Conservation (phyloP, 371 early-diverging fungal species). For the Rhizopus stolonifer region DNA sequence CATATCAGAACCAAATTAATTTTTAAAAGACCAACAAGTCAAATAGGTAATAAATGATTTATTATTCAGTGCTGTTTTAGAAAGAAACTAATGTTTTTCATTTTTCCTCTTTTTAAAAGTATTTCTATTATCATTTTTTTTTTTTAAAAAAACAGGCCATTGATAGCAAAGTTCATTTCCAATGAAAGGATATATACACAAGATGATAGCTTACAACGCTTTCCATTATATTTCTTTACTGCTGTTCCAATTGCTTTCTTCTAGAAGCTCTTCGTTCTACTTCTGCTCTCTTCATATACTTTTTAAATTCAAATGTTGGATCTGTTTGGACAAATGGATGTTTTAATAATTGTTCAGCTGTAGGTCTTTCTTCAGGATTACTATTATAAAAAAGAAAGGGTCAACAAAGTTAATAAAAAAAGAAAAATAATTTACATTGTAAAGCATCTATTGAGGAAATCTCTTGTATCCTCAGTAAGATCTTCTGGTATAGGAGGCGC, state of each 20-base stretch:
- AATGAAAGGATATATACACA: no score
- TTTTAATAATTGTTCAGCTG: constrained; percentile 61
- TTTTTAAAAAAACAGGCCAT: no score
- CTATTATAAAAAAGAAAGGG: constrained; percentile 19
- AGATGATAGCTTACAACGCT: no score
- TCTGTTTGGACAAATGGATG: constrained; percentile 59
- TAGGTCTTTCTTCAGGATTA: constrained; percentile 65
- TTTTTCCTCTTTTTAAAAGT: no score
- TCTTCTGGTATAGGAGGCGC: constrained; percentile 79
- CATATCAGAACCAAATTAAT: no score
- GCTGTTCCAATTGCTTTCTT: constrained; percentile 5
- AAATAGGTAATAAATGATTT: no score
- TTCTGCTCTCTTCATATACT: constrained; percentile 30
- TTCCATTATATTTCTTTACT: background rate
- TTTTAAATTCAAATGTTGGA: constrained; percentile 56
- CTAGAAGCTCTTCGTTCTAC: constrained; percentile 27
- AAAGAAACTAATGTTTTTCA: no score
- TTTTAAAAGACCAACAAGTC: no score
- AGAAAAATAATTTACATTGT: constrained; percentile 45
- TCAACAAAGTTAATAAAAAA: background rate
- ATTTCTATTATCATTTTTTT: no score
- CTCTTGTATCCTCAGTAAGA: constrained; percentile 64
- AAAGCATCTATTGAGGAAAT: constrained; percentile 79
- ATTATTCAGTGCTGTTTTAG: no score
- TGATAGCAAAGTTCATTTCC: no score